Percentiles rank a stretch among this genome's conserved stretches.
These are phyloP conservation scores for Russula sp. DNA, from an alignment of 768 basidiomycete genomes.

Conservation along the genomic window DNA sequence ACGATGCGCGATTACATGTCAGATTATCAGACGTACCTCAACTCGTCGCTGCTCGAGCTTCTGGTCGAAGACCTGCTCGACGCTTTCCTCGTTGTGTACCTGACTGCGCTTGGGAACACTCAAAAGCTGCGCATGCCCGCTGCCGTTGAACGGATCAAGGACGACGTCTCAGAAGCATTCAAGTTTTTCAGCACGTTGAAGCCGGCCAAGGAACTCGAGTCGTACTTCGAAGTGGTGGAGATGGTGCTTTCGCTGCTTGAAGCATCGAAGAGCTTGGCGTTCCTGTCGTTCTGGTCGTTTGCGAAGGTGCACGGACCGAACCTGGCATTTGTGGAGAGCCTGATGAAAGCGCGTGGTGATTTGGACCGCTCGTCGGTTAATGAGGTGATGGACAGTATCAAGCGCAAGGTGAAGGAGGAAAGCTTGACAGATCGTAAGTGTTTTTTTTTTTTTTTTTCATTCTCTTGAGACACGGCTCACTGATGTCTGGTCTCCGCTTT, in stretches of 20 bases:
- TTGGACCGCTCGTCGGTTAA: slow-evolving; percentile 82
- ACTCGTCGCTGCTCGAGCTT: slow-evolving; percentile 85
- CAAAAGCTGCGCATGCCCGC: slow-evolving; percentile 84
- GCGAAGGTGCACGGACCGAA: slow-evolving; percentile 93
- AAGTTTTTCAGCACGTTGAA: slow-evolving; percentile 80
- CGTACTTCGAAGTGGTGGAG: slow-evolving; percentile 83
- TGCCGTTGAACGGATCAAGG: slow-evolving; percentile 78
- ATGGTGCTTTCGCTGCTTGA: slow-evolving; percentile 76
- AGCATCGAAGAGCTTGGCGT: slow-evolving; percentile 84
- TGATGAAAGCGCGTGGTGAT: slow-evolving; percentile 89
- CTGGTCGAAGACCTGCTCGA: slow-evolving; percentile 92
- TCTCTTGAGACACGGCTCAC: neutral
- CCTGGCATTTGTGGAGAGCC: slow-evolving; percentile 81
- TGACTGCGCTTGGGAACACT: slow-evolving; percentile 80
- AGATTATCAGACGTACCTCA: slow-evolving; percentile 92
- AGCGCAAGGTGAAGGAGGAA: slow-evolving; percentile 91
- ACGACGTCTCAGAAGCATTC: slow-evolving; percentile 75
- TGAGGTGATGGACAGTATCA: slow-evolving; percentile 93
- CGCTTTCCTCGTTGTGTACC: slow-evolving; percentile 83
- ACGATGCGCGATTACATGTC: slow-evolving; percentile 95
- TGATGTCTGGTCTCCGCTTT: slow-evolving; percentile 25
- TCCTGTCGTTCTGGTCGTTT: slow-evolving; percentile 92
- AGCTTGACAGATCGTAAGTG: slow-evolving; percentile 74
- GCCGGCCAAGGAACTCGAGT: slow-evolving; percentile 73
- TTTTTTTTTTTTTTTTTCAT: neutral